Conservation (phyloP, 2,329 filamentous ascomycete species). For the Dryadomyces quercus-mongolicae region DNA sequence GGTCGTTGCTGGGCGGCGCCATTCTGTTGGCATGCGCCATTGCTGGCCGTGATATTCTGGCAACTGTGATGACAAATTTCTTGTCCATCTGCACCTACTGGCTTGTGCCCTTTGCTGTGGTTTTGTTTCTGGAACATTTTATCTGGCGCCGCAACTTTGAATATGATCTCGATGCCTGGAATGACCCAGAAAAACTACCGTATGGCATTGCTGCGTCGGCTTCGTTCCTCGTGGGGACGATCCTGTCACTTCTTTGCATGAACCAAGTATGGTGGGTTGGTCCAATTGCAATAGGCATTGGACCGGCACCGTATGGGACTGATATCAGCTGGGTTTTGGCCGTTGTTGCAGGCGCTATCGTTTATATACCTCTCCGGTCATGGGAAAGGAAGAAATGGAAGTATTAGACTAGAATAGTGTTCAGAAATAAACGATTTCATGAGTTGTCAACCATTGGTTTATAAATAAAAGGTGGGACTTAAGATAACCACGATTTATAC, state of each 20-base stretch:
- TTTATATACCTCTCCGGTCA: conserved; percentile 3
- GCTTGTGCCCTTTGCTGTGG: conserved; percentile 6
- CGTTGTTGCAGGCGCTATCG: background rate
- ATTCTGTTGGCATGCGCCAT: conserved; percentile 6
- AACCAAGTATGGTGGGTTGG: conserved; percentile 9
- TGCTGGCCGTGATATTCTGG: conserved; percentile 8
- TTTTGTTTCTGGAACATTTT: conserved; percentile 9
- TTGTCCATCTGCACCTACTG: conserved; percentile 10
- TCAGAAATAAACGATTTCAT: no score
- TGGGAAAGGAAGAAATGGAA: conserved; percentile 6
- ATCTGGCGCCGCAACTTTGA: conserved; percentile 8
- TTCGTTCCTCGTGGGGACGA: conserved; percentile 5
- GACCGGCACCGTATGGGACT: conserved; percentile 1
- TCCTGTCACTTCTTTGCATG: conserved; percentile 7
- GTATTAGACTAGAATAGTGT: background rate
- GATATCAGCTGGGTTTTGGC: conserved; percentile 8
- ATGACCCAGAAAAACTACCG: conserved; percentile 4
- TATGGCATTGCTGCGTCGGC: conserved; percentile 7
- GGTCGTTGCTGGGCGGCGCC: conserved; percentile 6
- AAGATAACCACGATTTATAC: no score
- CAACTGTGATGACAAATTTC: conserved; percentile 10
- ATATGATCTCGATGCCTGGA: conserved; percentile 7
- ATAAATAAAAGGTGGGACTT: no score
- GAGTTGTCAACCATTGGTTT: no score
- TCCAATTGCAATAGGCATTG: conserved; percentile 5